A percentile compares a stretch with the other conserved stretches of the same genome.
Conservation (phyloP, 1,284 basidiomycete genomes). For the Pseudozyma tsukubaensis region DNA sequence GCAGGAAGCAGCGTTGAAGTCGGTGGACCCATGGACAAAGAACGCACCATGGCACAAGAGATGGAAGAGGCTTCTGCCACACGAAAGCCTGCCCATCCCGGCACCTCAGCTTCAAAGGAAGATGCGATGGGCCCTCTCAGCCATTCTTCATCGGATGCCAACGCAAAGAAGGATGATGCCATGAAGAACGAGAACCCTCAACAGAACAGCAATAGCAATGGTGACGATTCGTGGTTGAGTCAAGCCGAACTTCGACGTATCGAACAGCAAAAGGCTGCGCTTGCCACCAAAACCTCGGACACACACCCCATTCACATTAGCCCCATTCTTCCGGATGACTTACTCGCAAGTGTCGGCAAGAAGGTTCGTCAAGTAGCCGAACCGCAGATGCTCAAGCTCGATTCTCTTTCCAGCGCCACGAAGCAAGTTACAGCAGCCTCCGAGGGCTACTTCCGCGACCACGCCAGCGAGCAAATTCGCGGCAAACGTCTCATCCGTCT, state of each 20-base stretch:
- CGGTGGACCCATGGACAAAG: conserved; percentile 45
- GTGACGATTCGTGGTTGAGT: neutral
- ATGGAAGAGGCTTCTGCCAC: conserved; percentile 37
- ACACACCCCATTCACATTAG: conserved; percentile 66
- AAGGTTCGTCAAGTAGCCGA: conserved; percentile 38
- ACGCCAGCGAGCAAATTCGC: conserved; percentile 43
- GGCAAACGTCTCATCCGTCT: conserved; percentile 57
- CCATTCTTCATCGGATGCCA: neutral
- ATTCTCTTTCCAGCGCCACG: neutral
- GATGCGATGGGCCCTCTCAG: conserved; percentile 19
- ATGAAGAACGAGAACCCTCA: neutral
- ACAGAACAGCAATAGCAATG: conserved; percentile 1
- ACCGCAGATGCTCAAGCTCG: conserved; percentile 16
- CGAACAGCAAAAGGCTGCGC: conserved; percentile 20
- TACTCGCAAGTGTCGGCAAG: conserved; percentile 42
- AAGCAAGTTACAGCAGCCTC: conserved; percentile 7
- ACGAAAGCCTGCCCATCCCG: conserved; percentile 33
- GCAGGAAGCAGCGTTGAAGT: conserved; percentile 42
- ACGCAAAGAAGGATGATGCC: too few relatives aligned
- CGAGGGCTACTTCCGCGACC: conserved; percentile 24
- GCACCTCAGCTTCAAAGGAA: conserved; percentile 8
- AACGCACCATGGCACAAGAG: conserved; percentile 47
- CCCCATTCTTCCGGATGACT: conserved; percentile 53
- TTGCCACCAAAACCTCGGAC: conserved; percentile 64
- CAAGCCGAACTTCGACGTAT: conserved; percentile 16